Conservation (phyloP, 1,284 basidiomycete genomes). For the Trichosporon inkin region DNA sequence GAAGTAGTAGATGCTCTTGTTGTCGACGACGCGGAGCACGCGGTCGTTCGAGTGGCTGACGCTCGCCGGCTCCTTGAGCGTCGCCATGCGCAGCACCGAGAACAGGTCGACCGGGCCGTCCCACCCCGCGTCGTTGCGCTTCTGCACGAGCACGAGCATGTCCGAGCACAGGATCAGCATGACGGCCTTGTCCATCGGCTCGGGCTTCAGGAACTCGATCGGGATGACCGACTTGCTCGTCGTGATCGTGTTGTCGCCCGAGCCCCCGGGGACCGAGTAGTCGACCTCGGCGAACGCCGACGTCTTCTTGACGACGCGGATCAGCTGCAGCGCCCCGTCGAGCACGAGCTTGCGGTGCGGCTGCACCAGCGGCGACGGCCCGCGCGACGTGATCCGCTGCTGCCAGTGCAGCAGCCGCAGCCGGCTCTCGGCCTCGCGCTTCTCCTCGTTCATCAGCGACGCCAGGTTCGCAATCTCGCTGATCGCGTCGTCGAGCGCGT, state of each 20-base stretch:
- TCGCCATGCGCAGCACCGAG: constrained; percentile 89
- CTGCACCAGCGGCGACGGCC: constrained; percentile 93
- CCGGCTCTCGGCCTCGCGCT: constrained; percentile 85
- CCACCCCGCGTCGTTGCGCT: constrained; percentile 67
- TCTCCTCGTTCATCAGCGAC: constrained; percentile 93
- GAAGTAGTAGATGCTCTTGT: constrained; percentile 79
- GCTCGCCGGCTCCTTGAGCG: constrained; percentile 78
- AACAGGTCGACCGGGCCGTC: constrained; percentile 74
- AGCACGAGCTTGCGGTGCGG: constrained; percentile 90
- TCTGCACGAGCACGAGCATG: constrained; percentile 76
- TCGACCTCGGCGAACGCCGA: constrained; percentile 73
- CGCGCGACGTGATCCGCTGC: constrained; percentile 78
- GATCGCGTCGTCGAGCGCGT: constrained; percentile 79
- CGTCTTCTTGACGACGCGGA: constrained; percentile 83
- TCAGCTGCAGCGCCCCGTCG: constrained; percentile 76
- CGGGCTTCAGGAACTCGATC: constrained; percentile 72
- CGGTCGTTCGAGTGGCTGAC: constrained; percentile 69
- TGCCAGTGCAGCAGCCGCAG: constrained; percentile 87
- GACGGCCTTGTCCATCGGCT: constrained; percentile 44
- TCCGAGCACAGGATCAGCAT: constrained; percentile 62
- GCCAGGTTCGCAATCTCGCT: constrained; percentile 80
- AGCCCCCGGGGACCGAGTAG: constrained; percentile 14
- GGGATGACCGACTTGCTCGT: constrained; percentile 64
- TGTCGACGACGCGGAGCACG: constrained; percentile 55
- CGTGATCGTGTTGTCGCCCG: constrained; percentile 45